Percentiles rank a stretch among this genome's conserved stretches.
phyloP scores from a whole-genome alignment of 1,284 basidiomycete genomes.

The Amylostereum areolatum region DNA sequence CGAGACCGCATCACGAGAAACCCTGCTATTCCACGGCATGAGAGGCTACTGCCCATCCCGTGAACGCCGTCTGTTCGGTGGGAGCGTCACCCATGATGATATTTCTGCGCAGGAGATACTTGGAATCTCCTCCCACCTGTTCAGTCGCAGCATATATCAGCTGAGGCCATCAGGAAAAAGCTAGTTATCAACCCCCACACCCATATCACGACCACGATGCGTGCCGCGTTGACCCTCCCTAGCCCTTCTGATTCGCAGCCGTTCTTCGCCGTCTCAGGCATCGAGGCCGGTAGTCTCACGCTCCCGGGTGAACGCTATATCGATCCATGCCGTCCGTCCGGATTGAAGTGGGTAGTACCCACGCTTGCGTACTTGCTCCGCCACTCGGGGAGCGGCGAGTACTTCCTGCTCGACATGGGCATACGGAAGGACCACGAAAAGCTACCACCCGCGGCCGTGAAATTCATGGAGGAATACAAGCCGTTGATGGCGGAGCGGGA shows the following conservation, averaged over 20 bases:
- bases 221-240: constrained; percentile 20
- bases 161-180: no score
- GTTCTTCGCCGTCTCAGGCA: constrained; percentile 42
- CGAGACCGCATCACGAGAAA: no score
- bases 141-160: no score
- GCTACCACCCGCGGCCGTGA: constrained; percentile 25
- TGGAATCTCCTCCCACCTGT: no score
- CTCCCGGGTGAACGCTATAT: constrained; percentile 27
- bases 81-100: no score
- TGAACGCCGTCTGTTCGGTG: no score
- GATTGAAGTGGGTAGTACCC: constrained; percentile 23
- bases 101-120: no score
- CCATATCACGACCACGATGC: no score
- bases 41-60: no score
- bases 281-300: constrained; percentile 38
- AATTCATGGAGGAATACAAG: constrained; percentile 23
- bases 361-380: constrained; percentile 44
- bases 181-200: no score
- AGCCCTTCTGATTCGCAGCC: constrained; percentile 30
- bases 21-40: no score
- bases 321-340: no score
- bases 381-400: constrained; percentile 33
- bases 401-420: constrained; percentile 50
- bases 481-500: constrained; percentile 32
- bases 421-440: constrained; percentile 40